Conservation (phyloP, 2,329 filamentous ascomycete species). For the Teratosphaeria zuluensis region DNA sequence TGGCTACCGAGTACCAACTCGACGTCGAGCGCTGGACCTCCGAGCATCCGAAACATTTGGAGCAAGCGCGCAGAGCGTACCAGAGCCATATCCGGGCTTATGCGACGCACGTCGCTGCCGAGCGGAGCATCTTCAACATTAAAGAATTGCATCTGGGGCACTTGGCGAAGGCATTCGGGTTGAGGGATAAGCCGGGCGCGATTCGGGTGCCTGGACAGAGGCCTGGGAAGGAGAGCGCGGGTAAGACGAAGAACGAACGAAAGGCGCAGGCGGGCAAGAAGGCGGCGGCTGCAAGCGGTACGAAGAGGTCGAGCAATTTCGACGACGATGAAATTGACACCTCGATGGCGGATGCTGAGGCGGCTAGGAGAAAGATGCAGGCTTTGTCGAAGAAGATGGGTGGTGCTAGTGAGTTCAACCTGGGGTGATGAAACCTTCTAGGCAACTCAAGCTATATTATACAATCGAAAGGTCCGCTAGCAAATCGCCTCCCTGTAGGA, state of each 20-base stretch:
- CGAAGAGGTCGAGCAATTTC: slow-evolving; percentile 24
- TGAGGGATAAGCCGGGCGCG: slow-evolving; percentile 78
- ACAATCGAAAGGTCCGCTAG: too few relatives aligned
- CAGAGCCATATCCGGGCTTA: slow-evolving; percentile 91
- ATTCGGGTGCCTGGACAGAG: slow-evolving; percentile 51
- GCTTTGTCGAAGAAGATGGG: slow-evolving; percentile 43
- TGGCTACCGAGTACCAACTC: slow-evolving; percentile 58
- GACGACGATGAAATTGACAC: slow-evolving; percentile 16
- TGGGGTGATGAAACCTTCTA: slow-evolving; percentile 31
- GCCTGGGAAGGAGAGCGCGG: slow-evolving; percentile 37
- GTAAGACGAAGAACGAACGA: slow-evolving; percentile 37
- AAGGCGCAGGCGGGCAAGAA: slow-evolving; percentile 26
- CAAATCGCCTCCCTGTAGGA: too few relatives aligned
- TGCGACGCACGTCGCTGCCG: slow-evolving; percentile 80
- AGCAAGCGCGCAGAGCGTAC: slow-evolving; percentile 75
- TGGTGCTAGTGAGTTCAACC: slow-evolving; percentile 49
- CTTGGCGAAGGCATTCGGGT: slow-evolving; percentile 82
- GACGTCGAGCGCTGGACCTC: slow-evolving; percentile 57
- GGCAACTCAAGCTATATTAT: neutral
- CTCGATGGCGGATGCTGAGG: slow-evolving; percentile 29
- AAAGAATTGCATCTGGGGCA: slow-evolving; percentile 85
- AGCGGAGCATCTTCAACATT: slow-evolving; percentile 83
- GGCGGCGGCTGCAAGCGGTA: slow-evolving; percentile 18
- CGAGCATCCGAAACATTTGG: slow-evolving; percentile 58
- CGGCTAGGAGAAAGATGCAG: slow-evolving; percentile 45